A percentile compares a stretch with the other conserved stretches of the same genome.
phyloP scores from a whole-genome alignment of 495 filamentous ascomycete genomes.

The Hyaloscypha variabilis region DNA sequence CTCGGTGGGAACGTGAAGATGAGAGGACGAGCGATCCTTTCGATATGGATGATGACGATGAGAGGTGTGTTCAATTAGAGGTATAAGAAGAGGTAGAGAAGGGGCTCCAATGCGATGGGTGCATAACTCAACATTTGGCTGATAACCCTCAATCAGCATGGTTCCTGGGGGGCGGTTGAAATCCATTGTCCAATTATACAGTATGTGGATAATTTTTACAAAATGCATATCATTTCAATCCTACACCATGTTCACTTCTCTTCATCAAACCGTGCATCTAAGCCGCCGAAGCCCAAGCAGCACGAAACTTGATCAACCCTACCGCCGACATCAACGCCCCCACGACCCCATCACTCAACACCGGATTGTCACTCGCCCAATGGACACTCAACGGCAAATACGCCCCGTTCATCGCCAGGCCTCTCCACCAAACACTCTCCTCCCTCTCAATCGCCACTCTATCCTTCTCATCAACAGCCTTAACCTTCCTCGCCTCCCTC shows the following conservation, averaged over 20 bases:
- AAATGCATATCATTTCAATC: not conserved
- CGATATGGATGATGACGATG: too few relatives aligned
- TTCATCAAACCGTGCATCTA: not conserved
- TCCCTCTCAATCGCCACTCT: conserved; percentile 40
- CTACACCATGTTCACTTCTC: not conserved
- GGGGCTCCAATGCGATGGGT: too few relatives aligned
- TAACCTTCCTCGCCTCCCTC: conserved; percentile 24
- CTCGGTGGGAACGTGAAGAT: too few relatives aligned
- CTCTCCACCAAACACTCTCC: conserved; percentile 42
- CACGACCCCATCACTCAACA: conserved; percentile 57
- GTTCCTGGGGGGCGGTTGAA: too few relatives aligned
- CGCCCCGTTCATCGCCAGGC: conserved; percentile 48
- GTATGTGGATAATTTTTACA: too few relatives aligned
- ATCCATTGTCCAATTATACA: too few relatives aligned
- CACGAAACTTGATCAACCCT: conserved; percentile 66
- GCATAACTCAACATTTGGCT: too few relatives aligned
- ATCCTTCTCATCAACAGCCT: conserved; percentile 40
- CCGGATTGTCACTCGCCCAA: conserved; percentile 73
- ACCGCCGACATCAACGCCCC: conserved; percentile 66
- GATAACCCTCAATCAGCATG: too few relatives aligned
- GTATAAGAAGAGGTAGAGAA: too few relatives aligned
- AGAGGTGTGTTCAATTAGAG: too few relatives aligned
- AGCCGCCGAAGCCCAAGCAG: conserved; percentile 30
- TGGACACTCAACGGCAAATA: conserved; percentile 65
- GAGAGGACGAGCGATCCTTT: too few relatives aligned